Evolutionary conservation across 1,139 yeast species (phyloP), one percentile per base, ranked within the genome.

Genomic region (Geotrichum fermentans): DNA sequence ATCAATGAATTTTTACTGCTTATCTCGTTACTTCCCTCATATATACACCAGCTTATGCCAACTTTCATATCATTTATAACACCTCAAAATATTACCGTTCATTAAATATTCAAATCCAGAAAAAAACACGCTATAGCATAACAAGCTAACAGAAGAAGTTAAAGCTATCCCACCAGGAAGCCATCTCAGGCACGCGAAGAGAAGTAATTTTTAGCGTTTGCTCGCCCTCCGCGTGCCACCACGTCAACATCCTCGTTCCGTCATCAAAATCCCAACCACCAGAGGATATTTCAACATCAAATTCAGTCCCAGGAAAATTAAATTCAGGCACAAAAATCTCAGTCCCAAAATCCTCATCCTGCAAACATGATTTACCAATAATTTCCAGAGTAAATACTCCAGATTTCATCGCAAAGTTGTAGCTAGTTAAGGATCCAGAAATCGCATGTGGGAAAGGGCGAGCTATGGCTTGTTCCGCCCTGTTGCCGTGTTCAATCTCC

Each of bases 301-400:
- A 55, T 13, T 58, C 61, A 58, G 72, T 70, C 46, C 69, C 48
- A 63, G 70, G 79, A 58, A 74, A 87, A 61, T 86, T 95, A 73
- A 79, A 73, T 32, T 71, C 72, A 0, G 96, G 96, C 18, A 86
- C 63, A 60, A 73, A 83, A 1, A 88, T 76, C 36, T 75, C 67
- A 0, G 90, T 82, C 0, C 86, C 56, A n/a, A 38, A 39, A 8
- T 50, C 49, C 13, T 52, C 51, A 7, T 22, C 35, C 18, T 28
- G 44, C 4, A 48, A 17, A 4, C 55, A 52, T 0, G 57, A 50
- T 10, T 56, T 52, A 8, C 57, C 59, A 2, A 49, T 46, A 20
- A 86, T 62, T 5, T 74, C 72, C 45, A 86, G 66, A 0, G 51
- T 52, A 55, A 67, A 69, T 2, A 43, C 37, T 3, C 61, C 63